Base-by-base conservation (phyloP, 2,329 filamentous ascomycete genomes). In the Alternaria panax region DNA sequence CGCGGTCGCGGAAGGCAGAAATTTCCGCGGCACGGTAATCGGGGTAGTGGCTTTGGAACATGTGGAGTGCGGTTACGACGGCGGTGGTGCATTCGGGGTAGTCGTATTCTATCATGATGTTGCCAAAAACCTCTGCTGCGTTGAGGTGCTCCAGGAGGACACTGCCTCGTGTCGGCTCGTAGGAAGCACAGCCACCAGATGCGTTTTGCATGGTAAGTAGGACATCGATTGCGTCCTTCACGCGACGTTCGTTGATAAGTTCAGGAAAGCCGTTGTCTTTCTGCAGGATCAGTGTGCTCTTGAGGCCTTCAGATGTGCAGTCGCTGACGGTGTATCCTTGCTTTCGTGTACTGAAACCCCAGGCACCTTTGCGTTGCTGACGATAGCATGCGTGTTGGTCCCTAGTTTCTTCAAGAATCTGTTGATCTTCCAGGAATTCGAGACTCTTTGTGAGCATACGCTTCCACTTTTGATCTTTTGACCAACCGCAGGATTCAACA, bases 71-170 rank as follows among this genome's bases (percentile, higher is more conserved):
- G 1, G 92, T 97, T 4, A 99, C 91, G 28, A 93, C 92, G 1
- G 95, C 93, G 2, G 95, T 98, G 0, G 95, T 99, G 82, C 95
- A 99, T 78, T 99, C 95, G 0, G 94, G 93, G 73, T 99, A 98
- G 76, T 97, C 92, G 77, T 99, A 99, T 75, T 98, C 94, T 54
- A 99, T 90, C 95, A 99, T 99, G 80, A 99, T 99, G 20, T 89
- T 87, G 14, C 92, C 93, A 77, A 99, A 99, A 0, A 99, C 93
- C 76, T 99, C 95, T 1, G 95, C 95, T 0, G 94, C 94, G 72
- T 99, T 99, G 42, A 99, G 86, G 76, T 89, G 85, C 78, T 99
- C 95, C 66, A 98, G 78, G 66, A 86, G 87, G 66, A 91, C 85
- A 9, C 91, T 90, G 2, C 90, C 94, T 25, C 95, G 88, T 1